Conservation (phyloP, 805 yeast species). For the Sugiyamaella mastotermitis region DNA sequence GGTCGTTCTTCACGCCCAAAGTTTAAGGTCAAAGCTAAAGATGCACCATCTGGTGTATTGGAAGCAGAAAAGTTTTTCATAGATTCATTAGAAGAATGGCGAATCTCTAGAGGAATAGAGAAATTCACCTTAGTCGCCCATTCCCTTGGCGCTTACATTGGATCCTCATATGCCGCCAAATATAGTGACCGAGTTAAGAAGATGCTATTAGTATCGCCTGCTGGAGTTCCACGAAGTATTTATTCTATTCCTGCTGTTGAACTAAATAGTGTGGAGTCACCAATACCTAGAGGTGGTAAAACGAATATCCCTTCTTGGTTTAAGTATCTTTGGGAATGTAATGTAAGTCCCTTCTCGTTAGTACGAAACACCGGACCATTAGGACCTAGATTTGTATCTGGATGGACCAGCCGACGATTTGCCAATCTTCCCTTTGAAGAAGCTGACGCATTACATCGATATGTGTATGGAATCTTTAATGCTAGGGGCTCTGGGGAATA, state of each 20-base stretch:
- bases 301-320: conserved; percentile 66
- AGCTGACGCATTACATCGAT: conserved; percentile 57
- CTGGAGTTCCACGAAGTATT: conserved; percentile 59
- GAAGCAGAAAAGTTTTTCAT: conserved; percentile 57
- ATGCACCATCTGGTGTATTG: conserved; percentile 34
- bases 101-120: conserved; percentile 41
- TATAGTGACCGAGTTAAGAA: conserved; percentile 57
- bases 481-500: conserved; percentile 92
- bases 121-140: conserved; percentile 67
- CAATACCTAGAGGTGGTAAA: conserved; percentile 8
- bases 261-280: conserved; percentile 13
- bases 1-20: conserved; percentile 81
- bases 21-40: conserved; percentile 34
- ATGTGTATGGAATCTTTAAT: conserved; percentile 78
- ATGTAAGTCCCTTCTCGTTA: conserved; percentile 77
- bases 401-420: conserved; percentile 84
- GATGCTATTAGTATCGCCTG: conserved; percentile 80
- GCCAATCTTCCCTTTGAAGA: conserved; percentile 45
- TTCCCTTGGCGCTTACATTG: conserved; percentile 87
- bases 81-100: conserved; percentile 61
- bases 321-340: conserved; percentile 73
- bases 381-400: conserved; percentile 81
- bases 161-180: conserved; percentile 57
- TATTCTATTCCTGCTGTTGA: conserved; percentile 22
- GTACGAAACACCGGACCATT: conserved; percentile 74